Evolutionary conservation across 192 early-diverging fungal species (phyloP).

Genomic region (Backusella westeae): DNA sequence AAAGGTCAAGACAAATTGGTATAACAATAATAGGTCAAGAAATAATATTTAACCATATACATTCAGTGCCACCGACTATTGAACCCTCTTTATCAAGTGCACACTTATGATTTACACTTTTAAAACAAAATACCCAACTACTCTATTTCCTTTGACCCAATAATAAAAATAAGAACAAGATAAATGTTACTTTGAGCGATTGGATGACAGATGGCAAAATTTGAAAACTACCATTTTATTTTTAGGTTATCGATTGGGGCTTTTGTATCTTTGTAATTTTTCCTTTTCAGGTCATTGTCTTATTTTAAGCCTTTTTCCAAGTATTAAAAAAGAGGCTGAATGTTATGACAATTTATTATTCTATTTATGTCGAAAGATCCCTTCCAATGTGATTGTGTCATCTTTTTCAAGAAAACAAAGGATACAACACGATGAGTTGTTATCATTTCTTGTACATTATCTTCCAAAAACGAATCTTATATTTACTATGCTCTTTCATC

Average conservation of each 20-base stretch:
- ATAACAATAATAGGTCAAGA: not conserved
- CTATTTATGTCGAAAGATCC: not conserved
- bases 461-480: not conserved
- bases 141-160: not conserved
- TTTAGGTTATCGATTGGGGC: not conserved
- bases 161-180: not conserved
- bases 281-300: not conserved
- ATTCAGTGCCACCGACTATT: not conserved
- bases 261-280: not conserved
- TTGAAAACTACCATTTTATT: not conserved
- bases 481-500: not conserved
- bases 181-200: not conserved
- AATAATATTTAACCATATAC: not conserved
- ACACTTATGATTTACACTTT: not conserved
- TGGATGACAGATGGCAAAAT: not conserved
- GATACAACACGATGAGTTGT: not conserved
- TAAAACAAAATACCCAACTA: not conserved
- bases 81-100: not conserved
- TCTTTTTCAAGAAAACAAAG: not conserved
- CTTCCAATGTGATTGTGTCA: not conserved
- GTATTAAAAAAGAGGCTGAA: constrained; percentile 4
- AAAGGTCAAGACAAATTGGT: not conserved
- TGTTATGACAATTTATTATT: not conserved
- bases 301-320: not conserved
- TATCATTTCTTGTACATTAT: not conserved